Conservation (phyloP, 2,329 filamentous ascomycete genomes). For the Paecilomyces niveus region DNA sequence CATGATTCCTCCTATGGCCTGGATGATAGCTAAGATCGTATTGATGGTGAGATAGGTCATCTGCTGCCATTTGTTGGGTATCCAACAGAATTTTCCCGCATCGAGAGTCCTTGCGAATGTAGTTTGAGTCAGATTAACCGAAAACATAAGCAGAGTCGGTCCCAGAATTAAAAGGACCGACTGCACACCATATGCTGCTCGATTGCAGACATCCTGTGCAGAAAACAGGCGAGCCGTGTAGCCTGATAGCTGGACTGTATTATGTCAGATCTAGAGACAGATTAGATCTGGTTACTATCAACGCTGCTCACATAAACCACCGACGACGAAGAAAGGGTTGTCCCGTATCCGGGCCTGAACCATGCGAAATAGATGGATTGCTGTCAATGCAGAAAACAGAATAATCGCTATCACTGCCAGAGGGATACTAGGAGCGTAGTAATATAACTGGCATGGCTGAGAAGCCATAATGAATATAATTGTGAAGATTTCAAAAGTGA, state of each 20-base stretch:
- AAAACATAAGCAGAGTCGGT: slow-evolving; percentile 8
- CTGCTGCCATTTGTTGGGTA: not conserved
- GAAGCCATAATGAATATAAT: not conserved
- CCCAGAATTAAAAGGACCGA: slow-evolving; percentile 6
- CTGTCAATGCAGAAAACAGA: not conserved
- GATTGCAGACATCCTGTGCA: not conserved
- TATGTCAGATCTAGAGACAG: not conserved
- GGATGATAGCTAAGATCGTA: not conserved
- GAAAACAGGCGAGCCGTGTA: not conserved
- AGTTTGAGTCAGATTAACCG: slow-evolving; percentile 5
- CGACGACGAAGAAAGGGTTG: not conserved
- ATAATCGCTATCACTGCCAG: not conserved
- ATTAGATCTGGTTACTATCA: not conserved
- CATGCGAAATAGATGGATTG: not conserved
- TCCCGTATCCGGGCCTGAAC: not conserved
- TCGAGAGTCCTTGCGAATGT: not conserved
- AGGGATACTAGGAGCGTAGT: not conserved
- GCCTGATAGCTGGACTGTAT: not conserved
- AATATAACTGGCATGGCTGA: not conserved
- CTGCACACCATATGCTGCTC: slow-evolving; percentile 2
- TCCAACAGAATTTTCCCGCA: not conserved
- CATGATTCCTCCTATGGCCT: not conserved
- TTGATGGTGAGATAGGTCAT: not conserved
- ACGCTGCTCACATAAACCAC: not conserved
- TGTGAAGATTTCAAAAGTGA: not conserved